phyloP scores from a whole-genome alignment of 108 stramenopile species.

The Fragilariopsis cylindrus region DNA sequence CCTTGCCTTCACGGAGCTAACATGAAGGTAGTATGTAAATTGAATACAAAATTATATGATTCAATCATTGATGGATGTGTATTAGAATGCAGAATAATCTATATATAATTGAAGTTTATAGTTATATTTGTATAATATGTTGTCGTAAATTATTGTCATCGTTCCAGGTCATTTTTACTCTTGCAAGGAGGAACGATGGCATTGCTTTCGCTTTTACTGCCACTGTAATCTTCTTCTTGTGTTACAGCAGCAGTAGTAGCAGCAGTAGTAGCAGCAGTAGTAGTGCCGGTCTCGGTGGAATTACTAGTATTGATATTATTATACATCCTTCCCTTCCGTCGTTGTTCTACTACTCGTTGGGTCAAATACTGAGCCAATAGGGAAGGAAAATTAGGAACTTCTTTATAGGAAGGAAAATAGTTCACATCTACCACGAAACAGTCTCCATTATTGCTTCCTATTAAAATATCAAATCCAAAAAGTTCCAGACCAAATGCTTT shows the following conservation, averaged over 20 bases:
- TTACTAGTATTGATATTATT: background rate
- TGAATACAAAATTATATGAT: no score
- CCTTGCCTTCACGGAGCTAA: no score
- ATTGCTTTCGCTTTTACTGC: no score
- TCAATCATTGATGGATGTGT: no score
- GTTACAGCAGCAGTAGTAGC: background rate
- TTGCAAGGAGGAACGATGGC: no score
- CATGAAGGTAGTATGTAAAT: no score
- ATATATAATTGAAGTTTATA: background rate
- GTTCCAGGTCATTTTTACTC: background rate
- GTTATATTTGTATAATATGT: background rate
- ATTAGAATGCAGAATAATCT: background rate
- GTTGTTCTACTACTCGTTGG: slow-evolving; percentile 47
- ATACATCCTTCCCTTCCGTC: slow-evolving; percentile 10
- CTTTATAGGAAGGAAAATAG: slow-evolving; percentile 91
- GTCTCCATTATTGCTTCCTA: slow-evolving; percentile 31
- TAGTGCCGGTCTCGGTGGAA: background rate
- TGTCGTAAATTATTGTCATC: background rate
- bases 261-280: background rate
- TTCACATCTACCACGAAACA: slow-evolving; percentile 84
- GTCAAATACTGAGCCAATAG: slow-evolving; percentile 78
- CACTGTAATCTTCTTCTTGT: no score
- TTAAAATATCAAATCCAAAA: slow-evolving; percentile 87
- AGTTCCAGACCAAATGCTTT: slow-evolving; percentile 79
- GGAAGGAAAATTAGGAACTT: slow-evolving; percentile 80